phyloP scores from a whole-genome alignment of 1,139 yeast genomes.

The Waltiozyma sp. region DNA sequence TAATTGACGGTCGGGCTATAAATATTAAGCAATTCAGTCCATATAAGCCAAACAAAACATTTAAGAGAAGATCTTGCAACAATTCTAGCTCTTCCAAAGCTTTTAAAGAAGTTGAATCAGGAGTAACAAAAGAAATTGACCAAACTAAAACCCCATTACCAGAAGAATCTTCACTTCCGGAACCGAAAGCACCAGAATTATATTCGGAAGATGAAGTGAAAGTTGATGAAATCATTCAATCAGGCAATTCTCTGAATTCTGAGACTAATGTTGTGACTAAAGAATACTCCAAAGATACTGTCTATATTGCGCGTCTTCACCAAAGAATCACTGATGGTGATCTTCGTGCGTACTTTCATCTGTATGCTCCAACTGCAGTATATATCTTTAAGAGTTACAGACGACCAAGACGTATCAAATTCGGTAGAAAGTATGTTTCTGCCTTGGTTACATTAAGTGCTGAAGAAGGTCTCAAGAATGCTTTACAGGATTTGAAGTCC shows the following conservation, averaged over 20 bases:
- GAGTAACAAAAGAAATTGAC: no score
- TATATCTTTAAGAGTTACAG: conserved; percentile 30
- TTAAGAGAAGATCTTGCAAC: background rate
- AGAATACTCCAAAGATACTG: conserved; percentile 34
- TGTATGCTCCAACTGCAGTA: conserved; percentile 35
- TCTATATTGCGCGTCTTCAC: conserved; percentile 40
- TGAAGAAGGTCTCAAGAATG: conserved; percentile 30
- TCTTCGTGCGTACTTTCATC: conserved; percentile 32
- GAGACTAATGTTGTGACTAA: conserved; percentile 4
- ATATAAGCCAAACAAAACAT: conserved; percentile 16
- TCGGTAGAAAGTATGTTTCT: conserved; percentile 28
- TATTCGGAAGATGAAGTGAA: conserved; percentile 16
- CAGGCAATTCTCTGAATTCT: background rate
- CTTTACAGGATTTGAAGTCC: conserved; percentile 32
- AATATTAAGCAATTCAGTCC: conserved; percentile 31
- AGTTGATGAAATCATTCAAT: background rate
- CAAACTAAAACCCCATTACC: background rate
- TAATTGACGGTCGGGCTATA: conserved; percentile 29
- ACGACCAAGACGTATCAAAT: conserved; percentile 8
- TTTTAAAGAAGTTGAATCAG: background rate
- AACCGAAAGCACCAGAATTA: conserved; percentile 21
- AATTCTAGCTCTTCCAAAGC: background rate
- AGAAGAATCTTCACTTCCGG: background rate
- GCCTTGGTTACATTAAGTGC: conserved; percentile 45
- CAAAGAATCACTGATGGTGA: conserved; percentile 30